phyloP scores from a whole-genome alignment of 2,329 filamentous ascomycete species.

The Rhexocercosporidium sp. region DNA sequence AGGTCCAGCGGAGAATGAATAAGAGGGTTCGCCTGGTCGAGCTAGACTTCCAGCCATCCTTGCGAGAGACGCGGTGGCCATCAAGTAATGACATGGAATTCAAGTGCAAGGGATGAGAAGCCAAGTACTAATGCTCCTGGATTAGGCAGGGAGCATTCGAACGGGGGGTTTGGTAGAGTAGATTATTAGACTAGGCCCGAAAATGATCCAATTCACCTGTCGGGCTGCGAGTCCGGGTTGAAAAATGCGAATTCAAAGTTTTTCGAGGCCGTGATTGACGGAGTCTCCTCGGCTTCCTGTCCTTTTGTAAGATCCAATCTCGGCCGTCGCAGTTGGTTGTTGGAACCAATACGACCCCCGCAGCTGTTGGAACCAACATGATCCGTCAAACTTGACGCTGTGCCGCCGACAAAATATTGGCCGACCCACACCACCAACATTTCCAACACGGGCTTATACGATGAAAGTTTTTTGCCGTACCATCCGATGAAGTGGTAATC shows the following conservation, averaged over 20 bases:
- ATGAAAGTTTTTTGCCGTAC: background rate
- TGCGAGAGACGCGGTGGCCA: background rate
- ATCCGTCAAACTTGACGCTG: too few relatives aligned
- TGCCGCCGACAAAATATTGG: background rate
- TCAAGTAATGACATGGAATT: slow-evolving; percentile 15
- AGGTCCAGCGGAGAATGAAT: slow-evolving; percentile 19
- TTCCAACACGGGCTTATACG: background rate
- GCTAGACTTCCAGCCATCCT: slow-evolving; percentile 26
- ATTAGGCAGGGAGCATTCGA: background rate
- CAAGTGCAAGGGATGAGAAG: slow-evolving; percentile 19
- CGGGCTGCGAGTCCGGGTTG: background rate
- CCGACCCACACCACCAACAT: background rate
- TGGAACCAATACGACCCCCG: background rate
- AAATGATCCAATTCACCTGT: background rate
- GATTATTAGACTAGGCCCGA: background rate
- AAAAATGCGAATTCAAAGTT: background rate
- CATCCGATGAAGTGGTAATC: background rate
- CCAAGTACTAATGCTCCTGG: background rate
- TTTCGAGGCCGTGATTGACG: background rate
- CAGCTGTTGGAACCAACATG: background rate
- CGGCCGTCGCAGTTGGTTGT: too few relatives aligned
- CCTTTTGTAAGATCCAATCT: too few relatives aligned
- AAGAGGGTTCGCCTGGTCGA: slow-evolving; percentile 24
- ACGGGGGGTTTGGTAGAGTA: background rate
- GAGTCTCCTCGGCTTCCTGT: background rate